Base-by-base conservation (phyloP, 257 asterid species). In the Nicotiana undulata region DNA sequence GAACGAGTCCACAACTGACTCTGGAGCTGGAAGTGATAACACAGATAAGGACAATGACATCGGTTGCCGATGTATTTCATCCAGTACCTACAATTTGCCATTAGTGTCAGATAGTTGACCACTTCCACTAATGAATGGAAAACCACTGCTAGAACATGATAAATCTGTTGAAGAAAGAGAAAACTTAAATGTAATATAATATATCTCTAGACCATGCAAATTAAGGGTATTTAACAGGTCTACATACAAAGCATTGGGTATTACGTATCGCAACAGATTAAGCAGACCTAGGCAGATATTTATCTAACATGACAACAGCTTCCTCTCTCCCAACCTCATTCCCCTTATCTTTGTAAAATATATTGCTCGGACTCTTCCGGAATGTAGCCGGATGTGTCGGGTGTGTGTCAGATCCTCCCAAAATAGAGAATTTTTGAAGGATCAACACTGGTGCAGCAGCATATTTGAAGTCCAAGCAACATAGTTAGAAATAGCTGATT, bases 11-110 rank as follows among this genome's bases (percentile, higher is more conserved):
- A 95, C 99, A 85, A 93, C 90, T 22, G 98, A 88, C 82, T 93
- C 97, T 26, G 93, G 95, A 82, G 99, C 99, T 16, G 99, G 98
- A 85, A 86, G 90, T 82, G 98, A 88, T 83, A 87, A 89, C 87
- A 85, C 81, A 24, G 97, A 89, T 87, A 90, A 82, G 87, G 98
- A 87, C 85, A 86, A 85, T 2, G 98, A 83, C 93, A 89, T 83
- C 9, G 98, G 98, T 83, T 95, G 98, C 61, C 91, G 91, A 84
- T 95, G 99, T 79, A 93, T 91, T 90, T 93, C 98, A 87, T 95
- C 99, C 83, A 93, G 90, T 64, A 95, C 97, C 99, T 95, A 89
- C 63, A 86, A 34, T 70, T 18, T 24, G 74, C 80, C 77, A 37
- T 55, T 34, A 22, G 22, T 37, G 76, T 20, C 52, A 72, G 20